Base-by-base conservation (phyloP, 2,329 filamentous ascomycete genomes). In the Fusarium subtropicale region DNA sequence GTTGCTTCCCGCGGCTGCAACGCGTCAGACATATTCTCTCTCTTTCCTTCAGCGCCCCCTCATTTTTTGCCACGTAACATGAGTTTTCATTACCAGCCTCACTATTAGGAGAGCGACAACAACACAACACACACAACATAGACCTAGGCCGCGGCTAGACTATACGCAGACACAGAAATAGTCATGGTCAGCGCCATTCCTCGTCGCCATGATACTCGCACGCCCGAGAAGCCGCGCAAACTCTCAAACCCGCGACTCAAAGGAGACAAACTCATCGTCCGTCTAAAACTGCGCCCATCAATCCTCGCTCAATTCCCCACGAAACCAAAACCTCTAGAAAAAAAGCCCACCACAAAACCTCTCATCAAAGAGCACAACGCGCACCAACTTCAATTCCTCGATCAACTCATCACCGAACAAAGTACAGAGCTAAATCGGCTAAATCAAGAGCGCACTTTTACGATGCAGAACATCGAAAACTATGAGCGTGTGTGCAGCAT, bases 251-350 rank as follows among this genome's bases (percentile, higher is more conserved):
- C 42, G 42, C 42, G 44, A 31, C 18, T n/a, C 24, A 52, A 52
- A 52, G 24, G 33, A 9, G 34, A 52, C 34, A 52, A n/a, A 30
- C 48, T 52, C 34, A 52, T 52, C 24, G 48, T 52, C 18, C 48
- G 48, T 28, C 10, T 52, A 20, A 52, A 30, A 12, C 48, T 52
- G 7, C 48, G 48, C 15, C 48, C 48, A 39, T 52, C 48, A 2
- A 52, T 52, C 33, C 48, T 52, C 12, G 48, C 48, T 24, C 48
- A 52, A 30, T 52, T 52, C 16, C 48, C 48, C 18, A 46, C 44
- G 4, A 46, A 31, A 31, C 6, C n/a, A 30, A 46, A 31, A 13
- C 7, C 28, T 10, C 8, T 46, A 10, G 44, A 46, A n/a, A 39
- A 30, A 18, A 36, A 28, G 18, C 48, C 48, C 7, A 24, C 24